Percentiles rank a stretch among this genome's conserved stretches.
phyloP scores from a whole-genome alignment of 2,329 filamentous ascomycete genomes.

The Lasiodiplodia sp. region DNA sequence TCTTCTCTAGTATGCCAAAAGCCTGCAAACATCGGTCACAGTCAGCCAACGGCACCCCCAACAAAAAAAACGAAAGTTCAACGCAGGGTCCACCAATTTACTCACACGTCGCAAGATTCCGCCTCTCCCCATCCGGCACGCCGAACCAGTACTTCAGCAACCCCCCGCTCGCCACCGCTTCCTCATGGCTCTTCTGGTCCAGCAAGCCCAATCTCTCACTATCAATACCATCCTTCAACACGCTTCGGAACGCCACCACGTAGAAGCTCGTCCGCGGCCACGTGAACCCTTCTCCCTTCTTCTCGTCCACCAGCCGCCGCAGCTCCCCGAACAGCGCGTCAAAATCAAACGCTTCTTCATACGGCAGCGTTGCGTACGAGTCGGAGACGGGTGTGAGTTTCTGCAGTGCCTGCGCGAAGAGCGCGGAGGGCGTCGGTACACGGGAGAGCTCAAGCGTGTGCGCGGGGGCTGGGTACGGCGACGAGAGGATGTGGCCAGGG shows the following conservation, averaged over 20 bases:
- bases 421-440: slow-evolving; percentile 69
- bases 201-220: slow-evolving; percentile 73
- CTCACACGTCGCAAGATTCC: slow-evolving; percentile 79
- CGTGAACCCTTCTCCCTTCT: slow-evolving; percentile 55
- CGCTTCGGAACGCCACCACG: slow-evolving; percentile 83
- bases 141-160: slow-evolving; percentile 96
- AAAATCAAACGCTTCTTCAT: slow-evolving; percentile 82
- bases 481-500: slow-evolving; percentile 8
- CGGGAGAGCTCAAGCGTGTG: slow-evolving; percentile 77
- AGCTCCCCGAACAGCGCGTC: slow-evolving; percentile 66
- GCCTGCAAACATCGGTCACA: slow-evolving; percentile 54
- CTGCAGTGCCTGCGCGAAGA: slow-evolving; percentile 76
- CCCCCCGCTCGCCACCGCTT: slow-evolving; percentile 80
- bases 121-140: slow-evolving; percentile 69
- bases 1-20: slow-evolving; percentile 67
- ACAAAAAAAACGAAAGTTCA: neutral
- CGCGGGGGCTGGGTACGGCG: slow-evolving; percentile 37
- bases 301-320: slow-evolving; percentile 54
- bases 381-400: slow-evolving; percentile 66
- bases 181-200: slow-evolving; percentile 79
- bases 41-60: neutral
- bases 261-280: slow-evolving; percentile 77
- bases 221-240: slow-evolving; percentile 71
- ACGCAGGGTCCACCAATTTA: slow-evolving; percentile 29
- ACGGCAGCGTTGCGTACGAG: slow-evolving; percentile 80